Base-by-base conservation (phyloP, 2,329 filamentous ascomycete species). In the Cladosporium sp. region DNA sequence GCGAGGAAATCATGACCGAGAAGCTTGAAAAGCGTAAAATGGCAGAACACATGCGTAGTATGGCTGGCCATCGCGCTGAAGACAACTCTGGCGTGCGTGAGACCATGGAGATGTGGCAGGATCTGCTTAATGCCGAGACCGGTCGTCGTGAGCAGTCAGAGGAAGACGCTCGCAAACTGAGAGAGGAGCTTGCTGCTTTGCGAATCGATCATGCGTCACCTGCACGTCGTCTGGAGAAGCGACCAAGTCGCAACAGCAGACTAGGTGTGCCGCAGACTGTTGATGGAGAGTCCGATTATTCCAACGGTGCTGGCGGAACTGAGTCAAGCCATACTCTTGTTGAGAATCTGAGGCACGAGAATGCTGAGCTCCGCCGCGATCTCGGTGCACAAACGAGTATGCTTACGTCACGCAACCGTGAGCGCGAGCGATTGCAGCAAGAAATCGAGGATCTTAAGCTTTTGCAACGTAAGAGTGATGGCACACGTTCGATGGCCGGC, bases 381-480 rank as follows among this genome's bases (percentile, higher is more conserved):
- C 91, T 98, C 34, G 92, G 93, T 68, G 95, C 95, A 2, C 95
- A 99, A 77, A 96, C 93, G 0, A 97, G 93, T 0, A 98, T 99
- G 92, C 85, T 99, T 38, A 97, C 94, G 1, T 98, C 95, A 41
- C 87, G 95, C 28, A 97, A 97, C 74, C 90, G 93, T 30, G 95
- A 99, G 76, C 96, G 97, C 75, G 93, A 98, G 76, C 88, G 93
- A 5, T 84, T 99, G 10, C 96, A 98, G 77, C 92, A 97, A 75
- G 94, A 99, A 77, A 98, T 98, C 69, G 95, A 99, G 79, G 93
- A 97, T 68, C 84, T 99, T 68, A 99, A 98, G 80, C 88, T 98
- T 73, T 88, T 91, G 1, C 90, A 93, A 70, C 89, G 93, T 64
- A 88, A 92, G 69, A 87, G 87, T 34, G 90, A 87, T 68, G 59